These are phyloP conservation scores for Dryas alaskensis DNA, from an alignment of 306 rosid species.

Conservation along the genomic window DNA sequence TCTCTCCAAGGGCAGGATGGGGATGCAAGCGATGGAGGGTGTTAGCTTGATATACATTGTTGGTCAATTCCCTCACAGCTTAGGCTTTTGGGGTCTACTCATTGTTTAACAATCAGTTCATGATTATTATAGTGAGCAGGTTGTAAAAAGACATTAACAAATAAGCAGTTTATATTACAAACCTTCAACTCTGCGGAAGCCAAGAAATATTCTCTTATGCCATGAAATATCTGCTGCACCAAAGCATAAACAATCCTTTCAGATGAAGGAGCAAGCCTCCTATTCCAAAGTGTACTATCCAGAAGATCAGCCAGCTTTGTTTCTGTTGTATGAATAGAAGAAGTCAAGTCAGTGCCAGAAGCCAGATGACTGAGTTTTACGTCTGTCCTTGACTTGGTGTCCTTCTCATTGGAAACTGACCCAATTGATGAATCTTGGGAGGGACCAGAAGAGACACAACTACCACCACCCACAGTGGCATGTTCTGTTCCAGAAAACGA, in stretches of 20 bases:
- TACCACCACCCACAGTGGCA: slow-evolving; percentile 41
- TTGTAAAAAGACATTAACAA: slow-evolving; percentile 1
- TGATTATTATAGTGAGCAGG: not conserved
- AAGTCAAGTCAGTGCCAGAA: slow-evolving; percentile 61
- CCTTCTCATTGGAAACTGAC: slow-evolving; percentile 60
- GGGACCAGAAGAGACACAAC: slow-evolving; percentile 38
- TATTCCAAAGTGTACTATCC: slow-evolving; percentile 95
- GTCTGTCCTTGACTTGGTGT: slow-evolving; percentile 63
- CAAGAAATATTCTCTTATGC: slow-evolving; percentile 90
- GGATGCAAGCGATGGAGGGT: no score
- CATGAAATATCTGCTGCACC: slow-evolving; percentile 97
- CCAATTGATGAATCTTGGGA: slow-evolving; percentile 50
- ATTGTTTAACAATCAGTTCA: not conserved
- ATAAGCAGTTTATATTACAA: slow-evolving; percentile 30
- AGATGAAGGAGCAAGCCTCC: slow-evolving; percentile 97
- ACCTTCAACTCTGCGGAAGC: slow-evolving; percentile 97
- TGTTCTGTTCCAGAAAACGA: slow-evolving; percentile 92
- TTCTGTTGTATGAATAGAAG: slow-evolving; percentile 66
- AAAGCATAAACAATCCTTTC: slow-evolving; percentile 95
- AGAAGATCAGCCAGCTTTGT: slow-evolving; percentile 95
- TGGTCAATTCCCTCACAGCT: no score
- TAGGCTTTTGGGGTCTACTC: no score
- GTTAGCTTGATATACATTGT: no score
- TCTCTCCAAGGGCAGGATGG: no score
- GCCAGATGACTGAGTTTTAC: slow-evolving; percentile 94